These are phyloP conservation scores for Populus hybrid DNA, from an alignment of 441 rosid genomes.

Conservation along the genomic window DNA sequence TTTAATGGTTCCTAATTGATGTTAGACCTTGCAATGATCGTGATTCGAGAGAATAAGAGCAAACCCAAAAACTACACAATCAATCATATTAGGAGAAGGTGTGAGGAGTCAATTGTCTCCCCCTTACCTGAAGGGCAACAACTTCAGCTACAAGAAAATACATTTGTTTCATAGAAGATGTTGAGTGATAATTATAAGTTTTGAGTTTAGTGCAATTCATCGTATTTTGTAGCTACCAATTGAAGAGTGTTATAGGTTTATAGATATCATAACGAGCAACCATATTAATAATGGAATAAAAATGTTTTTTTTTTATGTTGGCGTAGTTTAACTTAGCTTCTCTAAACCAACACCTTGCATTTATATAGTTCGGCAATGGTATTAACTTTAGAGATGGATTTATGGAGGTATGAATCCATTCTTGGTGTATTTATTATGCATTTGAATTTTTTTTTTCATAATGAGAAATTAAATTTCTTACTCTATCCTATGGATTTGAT, in stretches of 20 bases:
- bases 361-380: conserved; percentile 86
- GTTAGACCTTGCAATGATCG: conserved; percentile 45
- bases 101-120: conserved; percentile 83
- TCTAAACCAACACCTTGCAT: conserved; percentile 82
- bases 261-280: conserved; percentile 93
- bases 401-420: conserved; percentile 62
- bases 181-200: background rate
- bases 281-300: conserved; percentile 86
- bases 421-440: background rate
- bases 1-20: conserved; percentile 11
- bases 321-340: conserved; percentile 92
- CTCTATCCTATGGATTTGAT: background rate
- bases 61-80: conserved; percentile 77
- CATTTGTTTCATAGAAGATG: background rate
- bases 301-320: conserved; percentile 61
- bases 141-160: conserved; percentile 69
- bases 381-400: conserved; percentile 86
- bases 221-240: conserved; percentile 61
- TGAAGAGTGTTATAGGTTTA: conserved; percentile 86
- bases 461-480: background rate
- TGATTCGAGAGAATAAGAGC: conserved; percentile 49
- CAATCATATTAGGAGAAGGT: conserved; percentile 90
- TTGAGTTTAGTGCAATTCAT: background rate
- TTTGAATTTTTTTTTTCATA: background rate
- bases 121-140: conserved; percentile 72